phyloP scores from a whole-genome alignment of 192 early-diverging fungal genomes.

The Coemansia sp. region DNA sequence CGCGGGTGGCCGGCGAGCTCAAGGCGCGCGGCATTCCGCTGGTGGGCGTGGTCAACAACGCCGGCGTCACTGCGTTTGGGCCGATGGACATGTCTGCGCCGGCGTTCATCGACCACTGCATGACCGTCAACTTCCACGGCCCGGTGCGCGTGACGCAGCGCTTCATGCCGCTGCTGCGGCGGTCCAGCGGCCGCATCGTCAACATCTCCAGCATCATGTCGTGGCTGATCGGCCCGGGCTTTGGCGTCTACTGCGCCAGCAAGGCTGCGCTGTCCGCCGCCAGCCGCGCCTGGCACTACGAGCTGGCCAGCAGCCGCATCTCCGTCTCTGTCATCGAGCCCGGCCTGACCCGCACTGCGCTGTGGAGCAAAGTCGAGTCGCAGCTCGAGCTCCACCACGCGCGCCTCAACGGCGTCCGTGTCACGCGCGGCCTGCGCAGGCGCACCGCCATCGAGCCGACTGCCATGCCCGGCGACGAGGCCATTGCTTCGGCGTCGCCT shows the following conservation, averaged over 20 bases:
- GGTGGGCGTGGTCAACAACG: slow-evolving; percentile 53
- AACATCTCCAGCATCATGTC: slow-evolving; percentile 56
- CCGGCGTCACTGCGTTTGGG: slow-evolving; percentile 49
- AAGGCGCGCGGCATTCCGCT: slow-evolving; percentile 43
- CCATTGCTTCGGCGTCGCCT: slow-evolving; percentile 39
- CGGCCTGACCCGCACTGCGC: slow-evolving; percentile 42
- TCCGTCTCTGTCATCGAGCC: slow-evolving; percentile 53
- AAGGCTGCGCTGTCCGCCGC: slow-evolving; percentile 55
- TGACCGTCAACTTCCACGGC: slow-evolving; percentile 56
- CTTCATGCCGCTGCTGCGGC: slow-evolving; percentile 53
- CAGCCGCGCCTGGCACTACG: slow-evolving; percentile 49
- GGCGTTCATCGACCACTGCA: slow-evolving; percentile 37
- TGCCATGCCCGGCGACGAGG: slow-evolving; percentile 47
- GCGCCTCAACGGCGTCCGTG: slow-evolving; percentile 41
- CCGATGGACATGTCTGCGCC: slow-evolving; percentile 52
- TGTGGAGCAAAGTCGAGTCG: slow-evolving; percentile 55
- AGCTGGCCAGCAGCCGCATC: slow-evolving; percentile 46
- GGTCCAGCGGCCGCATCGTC: slow-evolving; percentile 48
- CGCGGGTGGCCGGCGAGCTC: slow-evolving; percentile 30
- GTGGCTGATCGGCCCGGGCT: slow-evolving; percentile 56
- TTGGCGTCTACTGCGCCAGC: slow-evolving; percentile 57
- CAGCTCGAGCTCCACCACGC: slow-evolving; percentile 55
- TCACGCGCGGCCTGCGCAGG: neutral
- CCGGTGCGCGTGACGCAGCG: slow-evolving; percentile 52
- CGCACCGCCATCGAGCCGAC: slow-evolving; percentile 8